Conservation (phyloP, 179 eudicot genomes). For the Silene noctiflora region DNA sequence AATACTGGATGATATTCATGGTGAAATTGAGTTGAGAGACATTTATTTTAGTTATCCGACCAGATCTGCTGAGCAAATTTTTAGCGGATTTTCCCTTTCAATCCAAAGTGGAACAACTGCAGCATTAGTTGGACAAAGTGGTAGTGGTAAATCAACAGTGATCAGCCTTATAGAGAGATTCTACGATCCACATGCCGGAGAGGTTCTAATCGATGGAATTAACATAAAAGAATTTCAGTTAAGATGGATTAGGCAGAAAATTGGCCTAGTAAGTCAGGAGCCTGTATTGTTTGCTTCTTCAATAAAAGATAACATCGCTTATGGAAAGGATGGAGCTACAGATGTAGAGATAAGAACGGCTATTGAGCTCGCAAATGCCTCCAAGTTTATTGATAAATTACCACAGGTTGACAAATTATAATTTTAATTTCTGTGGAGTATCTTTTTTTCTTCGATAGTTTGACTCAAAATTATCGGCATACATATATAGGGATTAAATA, state of each 20-base stretch:
- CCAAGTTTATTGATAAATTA: conserved; percentile 26
- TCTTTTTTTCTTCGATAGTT: neutral
- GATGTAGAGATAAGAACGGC: conserved; percentile 26
- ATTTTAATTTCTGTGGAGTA: neutral
- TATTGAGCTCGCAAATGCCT: conserved; percentile 28
- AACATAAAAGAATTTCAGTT: conserved; percentile 26
- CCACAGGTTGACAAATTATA: conserved; percentile 17
- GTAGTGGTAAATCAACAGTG: conserved; percentile 38
- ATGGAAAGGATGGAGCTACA: conserved; percentile 30
- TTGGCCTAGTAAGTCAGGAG: conserved; percentile 32
- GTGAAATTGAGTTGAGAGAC: conserved; percentile 27
- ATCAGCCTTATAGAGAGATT: conserved; percentile 36
- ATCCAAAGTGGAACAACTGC: conserved; percentile 27
- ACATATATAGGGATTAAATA: conserved; percentile 57
- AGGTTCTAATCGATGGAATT: conserved; percentile 30
- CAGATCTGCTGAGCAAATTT: conserved; percentile 25
- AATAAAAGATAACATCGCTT: conserved; percentile 30
- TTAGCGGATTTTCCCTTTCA: conserved; percentile 23
- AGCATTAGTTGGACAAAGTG: conserved; percentile 40
- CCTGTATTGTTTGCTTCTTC: conserved; percentile 27
- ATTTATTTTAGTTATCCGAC: conserved; percentile 22
- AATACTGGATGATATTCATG: conserved; percentile 17
- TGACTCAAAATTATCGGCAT: neutral
- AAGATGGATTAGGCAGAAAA: conserved; percentile 33
- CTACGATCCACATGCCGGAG: conserved; percentile 32